A percentile compares a stretch with the other conserved stretches of the same genome.
These are phyloP conservation scores for Plasmodium inui DNA, from an alignment of 169 alveolate genomes.

Conservation along the genomic window DNA sequence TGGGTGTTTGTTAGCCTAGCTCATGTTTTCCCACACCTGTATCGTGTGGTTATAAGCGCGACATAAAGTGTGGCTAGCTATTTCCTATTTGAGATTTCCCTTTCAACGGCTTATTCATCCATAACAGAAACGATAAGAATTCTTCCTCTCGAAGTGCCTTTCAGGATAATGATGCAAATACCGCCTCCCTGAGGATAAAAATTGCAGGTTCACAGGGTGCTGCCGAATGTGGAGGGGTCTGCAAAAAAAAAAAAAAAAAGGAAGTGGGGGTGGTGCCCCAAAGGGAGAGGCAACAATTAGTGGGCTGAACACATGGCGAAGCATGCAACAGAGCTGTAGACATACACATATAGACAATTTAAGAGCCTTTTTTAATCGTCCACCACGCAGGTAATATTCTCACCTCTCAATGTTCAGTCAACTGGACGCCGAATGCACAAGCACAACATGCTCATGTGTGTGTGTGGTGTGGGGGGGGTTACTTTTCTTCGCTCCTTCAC, in stretches of 20 bases:
- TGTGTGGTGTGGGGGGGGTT: neutral
- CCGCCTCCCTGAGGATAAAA: neutral
- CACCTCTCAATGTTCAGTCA: neutral
- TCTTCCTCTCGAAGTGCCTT: neutral
- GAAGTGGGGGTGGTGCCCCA: neutral
- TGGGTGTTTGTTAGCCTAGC: neutral
- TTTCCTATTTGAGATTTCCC: neutral
- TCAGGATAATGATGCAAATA: neutral
- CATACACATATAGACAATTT: slow-evolving; percentile 12
- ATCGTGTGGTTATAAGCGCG: neutral
- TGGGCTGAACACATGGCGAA: neutral
- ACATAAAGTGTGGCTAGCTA: neutral
- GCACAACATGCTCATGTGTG: neutral
- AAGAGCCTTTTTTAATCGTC: neutral
- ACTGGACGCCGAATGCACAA: neutral
- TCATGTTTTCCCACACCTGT: neutral
- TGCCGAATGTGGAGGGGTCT: neutral
- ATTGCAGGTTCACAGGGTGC: neutral
- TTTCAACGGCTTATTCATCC: neutral
- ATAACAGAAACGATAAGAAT: neutral
- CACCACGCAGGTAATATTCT: neutral
- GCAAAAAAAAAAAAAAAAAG: neutral
- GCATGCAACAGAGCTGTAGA: slow-evolving; percentile 1
- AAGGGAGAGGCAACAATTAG: neutral
- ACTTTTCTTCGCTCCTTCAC: neutral